A percentile compares a stretch with the other conserved stretches of the same genome.
These are phyloP conservation scores for Nicotiana obtusifolia DNA, from an alignment of 257 asterid species.

Conservation along the genomic window DNA sequence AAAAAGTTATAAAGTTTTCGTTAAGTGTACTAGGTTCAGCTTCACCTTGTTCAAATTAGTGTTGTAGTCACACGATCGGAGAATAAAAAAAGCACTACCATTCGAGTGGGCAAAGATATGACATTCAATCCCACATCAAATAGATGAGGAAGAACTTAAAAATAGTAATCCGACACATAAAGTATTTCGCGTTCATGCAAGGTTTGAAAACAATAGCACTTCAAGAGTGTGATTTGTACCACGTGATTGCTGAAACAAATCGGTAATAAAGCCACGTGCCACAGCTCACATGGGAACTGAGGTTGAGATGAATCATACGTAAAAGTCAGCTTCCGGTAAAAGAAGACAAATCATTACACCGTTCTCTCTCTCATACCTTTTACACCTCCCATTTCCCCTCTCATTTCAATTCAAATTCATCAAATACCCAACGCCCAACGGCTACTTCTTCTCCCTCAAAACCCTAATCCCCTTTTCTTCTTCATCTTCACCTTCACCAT, in stretches of 20 bases:
- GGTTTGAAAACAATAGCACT: rapidly evolving
- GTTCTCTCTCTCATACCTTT: too few species aligned
- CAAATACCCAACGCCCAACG: neutral
- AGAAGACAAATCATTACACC: neutral
- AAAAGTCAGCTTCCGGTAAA: too few species aligned
- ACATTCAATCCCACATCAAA: neutral
- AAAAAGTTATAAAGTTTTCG: too few species aligned
- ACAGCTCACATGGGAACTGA: too few species aligned
- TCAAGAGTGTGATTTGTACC: too few species aligned
- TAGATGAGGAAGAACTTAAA: too few species aligned
- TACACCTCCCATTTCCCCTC: neutral
- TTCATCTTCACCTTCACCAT: neutral
- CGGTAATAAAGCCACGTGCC: neutral
- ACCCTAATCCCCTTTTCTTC: neutral
- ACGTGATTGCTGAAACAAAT: too few species aligned
- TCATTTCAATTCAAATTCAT: conserved; percentile 1
- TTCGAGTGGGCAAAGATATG: neutral
- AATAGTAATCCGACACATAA: too few species aligned
- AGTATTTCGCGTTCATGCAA: too few species aligned
- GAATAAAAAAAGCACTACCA: neutral
- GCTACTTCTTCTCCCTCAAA: neutral
- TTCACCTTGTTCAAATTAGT: too few species aligned
- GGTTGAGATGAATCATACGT: too few species aligned
- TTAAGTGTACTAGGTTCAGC: too few species aligned
- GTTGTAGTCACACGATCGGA: neutral